Conservation (phyloP, 1,284 basidiomycete species). For the Fomitiporia mediterranea region DNA sequence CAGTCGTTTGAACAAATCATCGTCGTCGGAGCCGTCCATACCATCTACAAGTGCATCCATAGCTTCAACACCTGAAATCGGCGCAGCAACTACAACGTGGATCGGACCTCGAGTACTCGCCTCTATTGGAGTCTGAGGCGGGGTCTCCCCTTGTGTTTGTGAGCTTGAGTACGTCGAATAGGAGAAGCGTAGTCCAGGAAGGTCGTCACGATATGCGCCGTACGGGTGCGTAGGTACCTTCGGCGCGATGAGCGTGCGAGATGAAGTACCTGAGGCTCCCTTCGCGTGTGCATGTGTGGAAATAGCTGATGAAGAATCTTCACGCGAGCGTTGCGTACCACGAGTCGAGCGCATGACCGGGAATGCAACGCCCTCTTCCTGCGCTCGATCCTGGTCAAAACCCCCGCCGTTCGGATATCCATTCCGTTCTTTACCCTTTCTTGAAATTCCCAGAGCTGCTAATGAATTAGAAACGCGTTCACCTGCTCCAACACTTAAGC, state of each 20-base stretch:
- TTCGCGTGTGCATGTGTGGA: background rate
- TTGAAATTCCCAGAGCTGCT: background rate
- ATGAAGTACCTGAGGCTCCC: background rate
- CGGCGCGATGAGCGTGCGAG: slow-evolving; percentile 7
- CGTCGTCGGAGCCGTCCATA: slow-evolving; percentile 60
- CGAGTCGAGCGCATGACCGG: slow-evolving; percentile 9
- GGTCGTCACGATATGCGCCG: slow-evolving; percentile 15
- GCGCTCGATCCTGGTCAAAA: background rate
- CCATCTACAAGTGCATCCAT: slow-evolving; percentile 84
- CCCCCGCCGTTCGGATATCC: background rate
- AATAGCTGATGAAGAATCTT: background rate
- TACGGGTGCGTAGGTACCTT: slow-evolving; percentile 8
- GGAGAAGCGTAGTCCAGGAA: slow-evolving; percentile 19
- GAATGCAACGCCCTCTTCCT: slow-evolving; percentile 12
- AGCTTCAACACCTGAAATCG: slow-evolving; percentile 69
- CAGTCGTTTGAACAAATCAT: slow-evolving; percentile 42
- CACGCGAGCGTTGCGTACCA: background rate
- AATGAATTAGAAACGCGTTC: background rate
- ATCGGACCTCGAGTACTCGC: slow-evolving; percentile 34
- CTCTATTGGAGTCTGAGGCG: slow-evolving; percentile 33
- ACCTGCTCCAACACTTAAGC: slow-evolving; percentile 10
- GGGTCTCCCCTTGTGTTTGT: slow-evolving; percentile 17
- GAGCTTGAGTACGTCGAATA: slow-evolving; percentile 17
- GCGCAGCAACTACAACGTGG: slow-evolving; percentile 69
- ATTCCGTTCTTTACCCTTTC: slow-evolving; percentile 13